A percentile compares a stretch with the other conserved stretches of the same genome.
phyloP scores from a whole-genome alignment of 2,329 filamentous ascomycete genomes.

The Colletotrichum plurivorum region DNA sequence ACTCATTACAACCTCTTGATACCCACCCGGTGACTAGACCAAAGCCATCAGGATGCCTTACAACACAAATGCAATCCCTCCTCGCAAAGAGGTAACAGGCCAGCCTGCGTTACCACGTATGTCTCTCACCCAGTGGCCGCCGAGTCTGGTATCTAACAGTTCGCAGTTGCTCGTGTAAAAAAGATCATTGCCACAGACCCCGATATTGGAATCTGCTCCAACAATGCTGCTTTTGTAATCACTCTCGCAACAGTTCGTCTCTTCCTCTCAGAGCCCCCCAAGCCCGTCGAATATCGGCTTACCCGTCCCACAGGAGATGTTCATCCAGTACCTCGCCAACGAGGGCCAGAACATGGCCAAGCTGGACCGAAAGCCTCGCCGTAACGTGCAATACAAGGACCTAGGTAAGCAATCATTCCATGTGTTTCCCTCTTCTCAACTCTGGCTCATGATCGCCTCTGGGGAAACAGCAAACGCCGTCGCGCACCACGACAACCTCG shows the following conservation, averaged over 20 bases:
- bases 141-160: constrained; percentile 26
- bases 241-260: constrained; percentile 84
- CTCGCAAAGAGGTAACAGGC: constrained; percentile 85
- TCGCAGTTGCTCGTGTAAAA: constrained; percentile 89
- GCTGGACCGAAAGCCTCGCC: constrained; percentile 89
- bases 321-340: constrained; percentile 90
- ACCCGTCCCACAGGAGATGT: constrained; percentile 80
- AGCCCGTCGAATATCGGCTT: background rate
- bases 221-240: constrained; percentile 94
- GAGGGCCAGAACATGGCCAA: constrained; percentile 91
- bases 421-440: constrained; percentile 23
- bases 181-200: constrained; percentile 93
- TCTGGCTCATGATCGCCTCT: constrained; percentile 18
- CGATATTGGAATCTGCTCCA: constrained; percentile 88
- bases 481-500: constrained; percentile 89
- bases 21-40: background rate
- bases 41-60: constrained; percentile 78
- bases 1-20: background rate
- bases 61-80: constrained; percentile 87
- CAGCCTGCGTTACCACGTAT: constrained; percentile 87
- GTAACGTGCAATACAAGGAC: constrained; percentile 97
- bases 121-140: constrained; percentile 48
- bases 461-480: constrained; percentile 81
- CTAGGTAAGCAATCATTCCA: constrained; percentile 71
- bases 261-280: background rate